phyloP scores from a whole-genome alignment of 2,329 filamentous ascomycete species.

The Mollisiaceae sp. region DNA sequence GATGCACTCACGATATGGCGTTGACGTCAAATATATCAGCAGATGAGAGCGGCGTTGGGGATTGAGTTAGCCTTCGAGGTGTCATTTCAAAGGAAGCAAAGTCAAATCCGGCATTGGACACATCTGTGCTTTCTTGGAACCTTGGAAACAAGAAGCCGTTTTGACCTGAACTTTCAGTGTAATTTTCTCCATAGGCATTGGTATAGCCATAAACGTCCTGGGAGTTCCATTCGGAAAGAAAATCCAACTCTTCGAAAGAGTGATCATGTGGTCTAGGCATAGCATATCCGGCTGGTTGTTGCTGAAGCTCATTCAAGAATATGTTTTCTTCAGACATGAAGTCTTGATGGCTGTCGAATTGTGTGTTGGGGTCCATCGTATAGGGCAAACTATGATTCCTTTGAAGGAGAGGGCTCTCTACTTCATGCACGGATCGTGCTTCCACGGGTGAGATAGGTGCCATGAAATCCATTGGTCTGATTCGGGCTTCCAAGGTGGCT shows the following conservation, averaged over 20 bases:
- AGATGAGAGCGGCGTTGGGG: not conserved
- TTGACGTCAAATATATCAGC: not conserved
- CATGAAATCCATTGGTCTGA: not conserved
- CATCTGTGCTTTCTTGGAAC: not conserved
- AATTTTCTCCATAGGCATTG: not conserved
- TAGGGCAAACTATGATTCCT: not conserved
- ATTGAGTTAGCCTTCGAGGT: not conserved
- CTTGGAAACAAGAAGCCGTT: not conserved
- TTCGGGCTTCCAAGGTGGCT: not conserved
- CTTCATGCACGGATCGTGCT: not conserved
- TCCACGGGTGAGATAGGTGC: not conserved
- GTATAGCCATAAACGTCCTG: not conserved
- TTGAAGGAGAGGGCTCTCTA: not conserved
- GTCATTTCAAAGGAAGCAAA: not conserved
- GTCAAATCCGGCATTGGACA: not conserved
- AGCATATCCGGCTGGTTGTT: not conserved
- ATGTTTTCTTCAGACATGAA: not conserved
- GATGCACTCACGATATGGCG: not conserved
- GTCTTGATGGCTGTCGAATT: not conserved
- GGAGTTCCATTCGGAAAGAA: not conserved
- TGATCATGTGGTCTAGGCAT: not conserved
- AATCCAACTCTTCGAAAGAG: not conserved
- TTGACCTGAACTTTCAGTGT: slow-evolving; percentile 3
- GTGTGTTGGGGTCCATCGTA: not conserved
- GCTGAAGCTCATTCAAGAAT: not conserved